Evolutionary conservation across 2,329 filamentous ascomycete genomes (phyloP).

Genomic region (Fusarium buxicola): DNA sequence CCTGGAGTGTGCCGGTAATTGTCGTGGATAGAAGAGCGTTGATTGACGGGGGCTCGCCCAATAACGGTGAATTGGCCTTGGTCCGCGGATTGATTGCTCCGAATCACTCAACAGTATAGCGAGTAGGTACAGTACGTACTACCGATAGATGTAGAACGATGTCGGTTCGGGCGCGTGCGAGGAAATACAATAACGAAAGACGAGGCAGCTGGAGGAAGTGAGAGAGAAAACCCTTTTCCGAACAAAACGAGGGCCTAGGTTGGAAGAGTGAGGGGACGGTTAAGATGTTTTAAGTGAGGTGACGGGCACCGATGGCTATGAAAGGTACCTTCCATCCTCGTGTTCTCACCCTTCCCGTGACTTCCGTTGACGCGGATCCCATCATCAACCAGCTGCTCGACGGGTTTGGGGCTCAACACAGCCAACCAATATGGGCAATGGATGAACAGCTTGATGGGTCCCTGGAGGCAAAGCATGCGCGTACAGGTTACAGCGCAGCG

Average conservation of each 20-base stretch:
- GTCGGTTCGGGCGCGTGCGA: slow-evolving; percentile 12
- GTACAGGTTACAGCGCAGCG: slow-evolving; percentile 24
- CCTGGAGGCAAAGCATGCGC: slow-evolving; percentile 34
- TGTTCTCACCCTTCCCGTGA: slow-evolving; percentile 26
- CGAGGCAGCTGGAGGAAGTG: slow-evolving; percentile 21
- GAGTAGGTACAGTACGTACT: slow-evolving; percentile 1
- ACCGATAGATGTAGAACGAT: slow-evolving; percentile 10
- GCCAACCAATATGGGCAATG: slow-evolving; percentile 32
- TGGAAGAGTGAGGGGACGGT: slow-evolving; percentile 24
- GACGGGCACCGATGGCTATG: slow-evolving; percentile 18
- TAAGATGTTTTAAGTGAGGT: slow-evolving; percentile 34
- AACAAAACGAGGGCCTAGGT: slow-evolving; percentile 20
- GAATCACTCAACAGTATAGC: slow-evolving; percentile 21
- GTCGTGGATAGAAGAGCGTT: slow-evolving; percentile 22
- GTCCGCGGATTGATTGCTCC: slow-evolving; percentile 20
- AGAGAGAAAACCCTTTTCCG: slow-evolving; percentile 23
- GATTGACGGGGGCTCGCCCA: slow-evolving; percentile 13
- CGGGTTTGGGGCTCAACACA: slow-evolving; percentile 31
- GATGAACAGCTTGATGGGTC: slow-evolving; percentile 26
- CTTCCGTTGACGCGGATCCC: slow-evolving; percentile 30
- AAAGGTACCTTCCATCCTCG: slow-evolving; percentile 26
- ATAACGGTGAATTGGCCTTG: slow-evolving; percentile 21
- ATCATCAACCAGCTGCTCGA: slow-evolving; percentile 19
- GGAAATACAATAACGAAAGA: slow-evolving; percentile 34
- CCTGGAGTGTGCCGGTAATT: slow-evolving; percentile 19